These are phyloP conservation scores for Globisporangium perplexum DNA, from an alignment of 352 stramenopile species.

Conservation along the genomic window DNA sequence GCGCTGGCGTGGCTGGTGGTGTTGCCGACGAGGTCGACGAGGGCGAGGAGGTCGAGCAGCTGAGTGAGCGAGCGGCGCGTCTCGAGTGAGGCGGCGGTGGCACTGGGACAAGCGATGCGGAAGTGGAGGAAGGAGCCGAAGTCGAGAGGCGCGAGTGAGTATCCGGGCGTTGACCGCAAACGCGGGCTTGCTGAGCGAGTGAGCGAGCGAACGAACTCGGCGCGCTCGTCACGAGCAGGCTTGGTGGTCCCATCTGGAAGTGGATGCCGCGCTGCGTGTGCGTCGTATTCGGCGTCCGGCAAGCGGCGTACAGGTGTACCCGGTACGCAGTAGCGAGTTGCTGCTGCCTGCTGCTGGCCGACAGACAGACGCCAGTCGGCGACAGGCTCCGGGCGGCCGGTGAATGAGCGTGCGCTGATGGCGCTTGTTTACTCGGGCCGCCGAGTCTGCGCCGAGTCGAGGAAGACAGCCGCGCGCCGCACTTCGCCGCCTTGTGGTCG, in stretches of 20 bases:
- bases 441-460: neutral
- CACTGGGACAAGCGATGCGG: slow-evolving; percentile 1
- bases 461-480: neutral
- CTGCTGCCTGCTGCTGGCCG: no score
- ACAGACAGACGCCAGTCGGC: no score
- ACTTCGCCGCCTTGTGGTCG: neutral
- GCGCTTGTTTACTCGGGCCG: neutral
- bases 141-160: neutral
- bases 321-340: no score
- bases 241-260: neutral
- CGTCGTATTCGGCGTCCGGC: neutral
- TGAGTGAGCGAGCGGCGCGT: neutral
- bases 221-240: neutral
- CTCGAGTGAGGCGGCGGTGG: neutral
- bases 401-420: neutral
- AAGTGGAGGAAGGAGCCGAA: neutral
- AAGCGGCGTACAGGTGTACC: no score
- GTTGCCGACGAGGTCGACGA: neutral
- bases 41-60: neutral
- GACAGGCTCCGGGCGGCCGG: neutral
- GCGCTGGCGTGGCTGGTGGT: neutral
- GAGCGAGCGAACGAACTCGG: neutral
- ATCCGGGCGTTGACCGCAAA: neutral
- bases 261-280: neutral
- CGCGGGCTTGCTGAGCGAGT: neutral